Conservation (phyloP, 2,329 filamentous ascomycete species). For the Reticulascus tulasneorum region DNA sequence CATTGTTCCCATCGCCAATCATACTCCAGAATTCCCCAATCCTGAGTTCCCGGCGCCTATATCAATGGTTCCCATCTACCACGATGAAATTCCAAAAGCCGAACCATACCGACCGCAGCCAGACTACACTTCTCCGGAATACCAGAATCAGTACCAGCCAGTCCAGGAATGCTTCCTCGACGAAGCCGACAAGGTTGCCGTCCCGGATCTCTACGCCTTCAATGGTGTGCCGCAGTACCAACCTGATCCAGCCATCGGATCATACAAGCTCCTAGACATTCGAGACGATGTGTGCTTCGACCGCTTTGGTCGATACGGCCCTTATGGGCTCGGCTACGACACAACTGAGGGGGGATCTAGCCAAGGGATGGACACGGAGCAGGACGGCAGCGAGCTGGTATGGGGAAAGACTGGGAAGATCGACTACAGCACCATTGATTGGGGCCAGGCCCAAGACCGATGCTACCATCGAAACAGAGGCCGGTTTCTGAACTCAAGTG, state of each 20-base stretch:
- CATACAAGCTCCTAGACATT: slow-evolving; percentile 69
- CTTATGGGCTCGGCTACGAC: slow-evolving; percentile 83
- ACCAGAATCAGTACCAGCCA: slow-evolving; percentile 46
- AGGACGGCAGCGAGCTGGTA: slow-evolving; percentile 59
- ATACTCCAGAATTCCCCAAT: slow-evolving; percentile 71
- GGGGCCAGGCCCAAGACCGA: slow-evolving; percentile 49
- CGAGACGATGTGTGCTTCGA: slow-evolving; percentile 82
- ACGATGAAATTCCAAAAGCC: slow-evolving; percentile 33
- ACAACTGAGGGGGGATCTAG: slow-evolving; percentile 66
- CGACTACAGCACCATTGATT: slow-evolving; percentile 52
- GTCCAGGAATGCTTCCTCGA: slow-evolving; percentile 64
- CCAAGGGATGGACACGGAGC: slow-evolving; percentile 69
- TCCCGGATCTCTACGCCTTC: slow-evolving; percentile 64
- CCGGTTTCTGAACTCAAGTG: slow-evolving; percentile 48
- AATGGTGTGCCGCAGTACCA: slow-evolving; percentile 70
- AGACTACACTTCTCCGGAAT: slow-evolving; percentile 59
- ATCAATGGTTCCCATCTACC: slow-evolving; percentile 27
- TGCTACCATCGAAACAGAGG: slow-evolving; percentile 58
- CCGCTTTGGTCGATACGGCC: slow-evolving; percentile 76
- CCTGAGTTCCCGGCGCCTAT: slow-evolving; percentile 27
- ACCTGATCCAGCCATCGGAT: slow-evolving; percentile 74
- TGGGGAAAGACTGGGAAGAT: slow-evolving; percentile 54
- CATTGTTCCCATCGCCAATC: slow-evolving; percentile 59
- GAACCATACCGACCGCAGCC: slow-evolving; percentile 58
- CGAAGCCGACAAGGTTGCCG: slow-evolving; percentile 48